These are phyloP conservation scores for Draba incana DNA, from an alignment of 345 rosid genomes.

Conservation along the genomic window DNA sequence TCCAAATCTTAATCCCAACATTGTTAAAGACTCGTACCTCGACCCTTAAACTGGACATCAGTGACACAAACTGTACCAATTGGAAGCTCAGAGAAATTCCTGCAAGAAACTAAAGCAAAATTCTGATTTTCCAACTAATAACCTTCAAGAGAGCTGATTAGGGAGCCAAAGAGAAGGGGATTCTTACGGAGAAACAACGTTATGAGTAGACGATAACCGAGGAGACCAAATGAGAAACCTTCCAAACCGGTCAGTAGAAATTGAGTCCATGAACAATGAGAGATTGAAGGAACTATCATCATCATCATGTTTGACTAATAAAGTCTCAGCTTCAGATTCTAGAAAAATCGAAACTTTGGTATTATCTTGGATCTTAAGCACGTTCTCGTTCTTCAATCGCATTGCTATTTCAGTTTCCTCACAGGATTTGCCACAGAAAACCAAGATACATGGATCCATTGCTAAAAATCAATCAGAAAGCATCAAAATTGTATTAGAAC, in stretches of 20 bases:
- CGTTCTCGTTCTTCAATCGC: constrained; percentile 49
- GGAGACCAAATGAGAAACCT: constrained; percentile 87
- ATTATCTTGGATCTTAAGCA: constrained; percentile 55
- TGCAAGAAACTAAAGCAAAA: constrained; percentile 40
- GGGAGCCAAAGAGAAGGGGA: not conserved
- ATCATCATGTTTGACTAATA: constrained; percentile 32
- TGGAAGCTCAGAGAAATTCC: constrained; percentile 86
- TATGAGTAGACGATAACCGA: constrained; percentile 74
- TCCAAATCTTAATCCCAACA: not conserved
- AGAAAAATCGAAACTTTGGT: constrained; percentile 45
- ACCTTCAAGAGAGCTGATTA: too few relatives aligned
- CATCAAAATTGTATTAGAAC: not conserved
- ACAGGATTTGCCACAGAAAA: constrained; percentile 67
- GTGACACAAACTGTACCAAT: constrained; percentile 78
- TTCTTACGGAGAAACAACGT: constrained; percentile 73
- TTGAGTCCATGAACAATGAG: constrained; percentile 54
- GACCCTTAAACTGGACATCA: constrained; percentile 74
- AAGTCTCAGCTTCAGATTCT: constrained; percentile 52
- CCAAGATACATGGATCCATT: constrained; percentile 32
- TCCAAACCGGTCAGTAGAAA: constrained; percentile 69
- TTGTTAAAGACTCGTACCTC: constrained; percentile 55
- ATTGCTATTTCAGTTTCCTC: constrained; percentile 57
- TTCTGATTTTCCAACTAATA: not conserved
- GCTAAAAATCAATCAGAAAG: too few relatives aligned
- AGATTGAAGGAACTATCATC: constrained; percentile 46